A percentile compares a stretch with the other conserved stretches of the same genome.
phyloP scores from a whole-genome alignment of 495 filamentous ascomycete species.

The Penicillium crystallinum region DNA sequence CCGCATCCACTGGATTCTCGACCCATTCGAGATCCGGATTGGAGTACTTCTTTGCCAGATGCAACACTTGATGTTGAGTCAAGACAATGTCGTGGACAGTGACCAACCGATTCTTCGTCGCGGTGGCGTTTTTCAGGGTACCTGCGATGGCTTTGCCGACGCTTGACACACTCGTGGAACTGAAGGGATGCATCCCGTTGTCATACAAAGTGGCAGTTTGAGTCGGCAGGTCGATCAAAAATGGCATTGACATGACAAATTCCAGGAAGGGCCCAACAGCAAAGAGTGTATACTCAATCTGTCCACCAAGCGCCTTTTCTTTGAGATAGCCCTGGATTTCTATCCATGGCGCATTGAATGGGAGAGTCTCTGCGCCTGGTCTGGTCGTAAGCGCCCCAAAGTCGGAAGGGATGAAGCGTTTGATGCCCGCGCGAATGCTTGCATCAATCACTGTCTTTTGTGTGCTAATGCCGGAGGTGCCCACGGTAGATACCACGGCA shows the following conservation, averaged over 20 bases:
- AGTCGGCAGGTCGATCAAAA: not conserved
- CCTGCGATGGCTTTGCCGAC: no score
- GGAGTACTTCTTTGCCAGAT: not conserved
- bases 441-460: slow-evolving; percentile 49
- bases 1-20: not conserved
- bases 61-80: not conserved
- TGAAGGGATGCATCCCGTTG: not conserved
- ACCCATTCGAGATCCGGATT: not conserved
- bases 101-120: no score
- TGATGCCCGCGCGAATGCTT: slow-evolving; percentile 46
- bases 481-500: slow-evolving; percentile 34
- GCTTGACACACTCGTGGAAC: not conserved
- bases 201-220: not conserved
- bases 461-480: slow-evolving; percentile 13
- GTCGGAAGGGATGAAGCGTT: slow-evolving; percentile 50
- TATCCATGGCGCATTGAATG: not conserved
- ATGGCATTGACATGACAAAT: slow-evolving; percentile 2
- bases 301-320: not conserved
- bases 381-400: slow-evolving; percentile 19
- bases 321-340: no score
- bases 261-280: not conserved
- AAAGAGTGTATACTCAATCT: not conserved
- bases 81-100: no score
- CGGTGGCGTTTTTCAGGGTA: no score
- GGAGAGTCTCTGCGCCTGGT: not conserved